These are phyloP conservation scores for Niebla homalea DNA, from an alignment of 495 filamentous ascomycete species.

Conservation along the genomic window DNA sequence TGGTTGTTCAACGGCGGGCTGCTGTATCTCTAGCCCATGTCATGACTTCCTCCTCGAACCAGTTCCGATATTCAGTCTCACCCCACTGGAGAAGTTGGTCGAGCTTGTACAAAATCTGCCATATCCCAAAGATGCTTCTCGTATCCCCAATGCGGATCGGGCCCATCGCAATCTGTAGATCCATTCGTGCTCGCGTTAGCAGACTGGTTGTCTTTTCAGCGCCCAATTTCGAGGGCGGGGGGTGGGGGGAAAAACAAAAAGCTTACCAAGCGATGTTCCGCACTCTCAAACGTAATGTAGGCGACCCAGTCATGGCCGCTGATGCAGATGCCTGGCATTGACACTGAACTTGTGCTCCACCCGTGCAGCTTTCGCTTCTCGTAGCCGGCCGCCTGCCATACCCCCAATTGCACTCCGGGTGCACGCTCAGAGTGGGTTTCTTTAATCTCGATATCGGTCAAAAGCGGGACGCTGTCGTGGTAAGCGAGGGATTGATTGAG, in stretches of 20 bases:
- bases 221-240: neutral
- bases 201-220: neutral
- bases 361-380: neutral
- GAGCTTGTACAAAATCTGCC: constrained; percentile 2
- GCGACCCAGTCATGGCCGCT: constrained; percentile 1
- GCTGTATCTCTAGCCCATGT: too few relatives aligned
- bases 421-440: neutral
- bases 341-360: neutral
- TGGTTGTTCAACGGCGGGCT: too few relatives aligned
- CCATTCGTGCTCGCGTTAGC: too few relatives aligned
- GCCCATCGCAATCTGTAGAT: neutral
- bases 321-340: neutral
- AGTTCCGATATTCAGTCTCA: neutral
- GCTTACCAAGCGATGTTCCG: neutral
- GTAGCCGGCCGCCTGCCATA: neutral
- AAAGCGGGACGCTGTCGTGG: neutral
- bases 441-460: constrained; percentile 2
- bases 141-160: neutral
- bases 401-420: neutral
- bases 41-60: constrained; percentile 2
- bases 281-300: neutral
- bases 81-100: constrained; percentile 2
- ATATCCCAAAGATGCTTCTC: neutral
- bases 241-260: neutral
- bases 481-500: neutral